Conservation (phyloP, 1,284 basidiomycete species). For the Fistulinella cinereoalba region DNA sequence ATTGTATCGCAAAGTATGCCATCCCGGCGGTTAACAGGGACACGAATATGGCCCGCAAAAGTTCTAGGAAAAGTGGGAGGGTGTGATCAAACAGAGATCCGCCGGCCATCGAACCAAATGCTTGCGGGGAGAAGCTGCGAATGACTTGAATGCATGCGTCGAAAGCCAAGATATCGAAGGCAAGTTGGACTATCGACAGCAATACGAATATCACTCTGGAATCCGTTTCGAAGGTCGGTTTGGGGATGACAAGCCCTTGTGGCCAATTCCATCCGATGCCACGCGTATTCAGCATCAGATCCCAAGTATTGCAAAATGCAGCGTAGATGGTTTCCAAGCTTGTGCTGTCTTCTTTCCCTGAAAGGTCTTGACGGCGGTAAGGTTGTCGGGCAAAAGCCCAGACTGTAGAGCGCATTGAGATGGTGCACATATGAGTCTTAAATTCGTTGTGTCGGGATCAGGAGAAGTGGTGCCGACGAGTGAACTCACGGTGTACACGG, state of each 20-base stretch:
- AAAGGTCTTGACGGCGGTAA: conserved; percentile 10
- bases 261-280: conserved; percentile 35
- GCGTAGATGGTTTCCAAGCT: not conserved
- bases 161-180: conserved; percentile 10
- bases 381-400: conserved; percentile 22
- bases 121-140: conserved; percentile 14
- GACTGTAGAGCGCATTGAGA: conserved; percentile 10
- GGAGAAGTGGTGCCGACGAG: not conserved
- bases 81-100: conserved; percentile 49
- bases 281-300: conserved; percentile 22
- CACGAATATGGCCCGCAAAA: conserved; percentile 35
- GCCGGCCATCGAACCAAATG: conserved; percentile 19
- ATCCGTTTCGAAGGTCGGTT: conserved; percentile 11
- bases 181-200: conserved; percentile 5
- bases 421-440: conserved; percentile 19
- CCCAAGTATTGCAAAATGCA: conserved; percentile 28
- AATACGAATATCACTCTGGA: conserved; percentile 14
- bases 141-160: conserved; percentile 17
- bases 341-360: not conserved
- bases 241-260: conserved; percentile 16
- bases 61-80: conserved; percentile 40
- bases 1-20: conserved; percentile 43
- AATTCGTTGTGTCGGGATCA: not conserved
- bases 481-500: conserved; percentile 17
- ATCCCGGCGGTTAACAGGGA: conserved; percentile 40